Conservation (phyloP, 768 basidiomycete genomes). For the Lentinula edodes region DNA sequence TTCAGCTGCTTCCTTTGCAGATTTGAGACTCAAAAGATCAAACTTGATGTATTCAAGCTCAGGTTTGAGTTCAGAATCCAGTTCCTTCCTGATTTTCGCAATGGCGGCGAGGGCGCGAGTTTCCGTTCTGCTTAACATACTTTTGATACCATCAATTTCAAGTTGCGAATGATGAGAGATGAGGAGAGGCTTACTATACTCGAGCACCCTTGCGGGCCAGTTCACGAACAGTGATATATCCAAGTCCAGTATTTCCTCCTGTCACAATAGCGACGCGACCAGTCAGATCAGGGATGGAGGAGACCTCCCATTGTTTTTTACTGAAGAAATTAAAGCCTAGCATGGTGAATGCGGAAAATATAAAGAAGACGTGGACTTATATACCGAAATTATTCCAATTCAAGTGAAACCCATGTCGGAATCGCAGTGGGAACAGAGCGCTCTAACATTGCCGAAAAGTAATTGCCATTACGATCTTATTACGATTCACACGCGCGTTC, state of each 20-base stretch:
- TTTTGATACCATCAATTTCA: background rate
- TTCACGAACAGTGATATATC: conserved; percentile 7
- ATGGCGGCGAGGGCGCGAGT: conserved; percentile 6
- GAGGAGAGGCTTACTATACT: background rate
- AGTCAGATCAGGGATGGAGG: background rate
- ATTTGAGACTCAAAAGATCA: conserved; percentile 3
- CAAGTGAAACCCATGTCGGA: background rate
- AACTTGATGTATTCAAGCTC: conserved; percentile 6
- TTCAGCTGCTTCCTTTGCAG: conserved; percentile 8
- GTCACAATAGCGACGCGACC: conserved; percentile 8
- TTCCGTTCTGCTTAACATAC: conserved; percentile 1
- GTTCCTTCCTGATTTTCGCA: background rate
- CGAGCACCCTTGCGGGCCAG: conserved; percentile 9
- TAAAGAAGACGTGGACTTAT: background rate
- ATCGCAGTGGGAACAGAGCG: background rate
- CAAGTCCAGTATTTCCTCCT: conserved; percentile 10
- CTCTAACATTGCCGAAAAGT: background rate
- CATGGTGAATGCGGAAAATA: background rate
- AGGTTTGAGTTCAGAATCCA: background rate
- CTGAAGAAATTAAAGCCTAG: background rate
- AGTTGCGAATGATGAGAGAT: no score
- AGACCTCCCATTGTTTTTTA: background rate
- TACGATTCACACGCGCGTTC: background rate
- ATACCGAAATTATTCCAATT: background rate
- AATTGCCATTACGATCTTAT: no score